Conservation (phyloP, 1,139 yeast species). For the Pichia sp. region DNA sequence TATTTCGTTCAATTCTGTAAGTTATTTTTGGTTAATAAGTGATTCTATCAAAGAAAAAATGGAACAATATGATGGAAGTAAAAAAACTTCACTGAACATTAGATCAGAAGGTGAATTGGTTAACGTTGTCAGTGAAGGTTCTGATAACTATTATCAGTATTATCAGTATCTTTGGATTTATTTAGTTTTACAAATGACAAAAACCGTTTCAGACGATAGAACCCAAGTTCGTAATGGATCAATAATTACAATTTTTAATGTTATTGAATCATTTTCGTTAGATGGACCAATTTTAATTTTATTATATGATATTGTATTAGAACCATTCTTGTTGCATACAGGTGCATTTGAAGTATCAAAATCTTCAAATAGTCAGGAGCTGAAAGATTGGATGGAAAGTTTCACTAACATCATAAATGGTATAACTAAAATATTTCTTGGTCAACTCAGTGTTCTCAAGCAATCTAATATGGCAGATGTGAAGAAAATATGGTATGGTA, state of each 20-base stretch:
- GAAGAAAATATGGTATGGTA: constrained; percentile 41
- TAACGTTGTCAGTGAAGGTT: constrained; percentile 22
- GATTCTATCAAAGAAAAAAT: constrained; percentile 49
- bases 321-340: constrained; percentile 32
- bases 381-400: constrained; percentile 50
- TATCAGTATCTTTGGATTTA: constrained; percentile 51
- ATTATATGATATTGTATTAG: constrained; percentile 46
- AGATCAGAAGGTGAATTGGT: constrained; percentile 25
- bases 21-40: constrained; percentile 87
- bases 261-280: constrained; percentile 70
- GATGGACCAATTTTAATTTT: constrained; percentile 51
- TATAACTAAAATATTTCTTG: constrained; percentile 43
- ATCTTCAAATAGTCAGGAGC: constrained; percentile 7
- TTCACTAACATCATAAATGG: constrained; percentile 54
- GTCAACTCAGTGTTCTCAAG: constrained; percentile 10
- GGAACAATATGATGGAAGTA: constrained; percentile 8
- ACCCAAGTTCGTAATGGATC: constrained; percentile 87
- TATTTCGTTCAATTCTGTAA: constrained; percentile 82
- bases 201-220: constrained; percentile 56
- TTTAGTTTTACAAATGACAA: constrained; percentile 53
- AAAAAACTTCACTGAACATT: constrained; percentile 10
- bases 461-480: not conserved
- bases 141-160: constrained; percentile 15
- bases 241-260: constrained; percentile 77
- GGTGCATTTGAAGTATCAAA: constrained; percentile 14